A percentile compares a stretch with the other conserved stretches of the same genome.
Conservation (phyloP, 2,329 filamentous ascomycete species). For the Cladosporium sp. region DNA sequence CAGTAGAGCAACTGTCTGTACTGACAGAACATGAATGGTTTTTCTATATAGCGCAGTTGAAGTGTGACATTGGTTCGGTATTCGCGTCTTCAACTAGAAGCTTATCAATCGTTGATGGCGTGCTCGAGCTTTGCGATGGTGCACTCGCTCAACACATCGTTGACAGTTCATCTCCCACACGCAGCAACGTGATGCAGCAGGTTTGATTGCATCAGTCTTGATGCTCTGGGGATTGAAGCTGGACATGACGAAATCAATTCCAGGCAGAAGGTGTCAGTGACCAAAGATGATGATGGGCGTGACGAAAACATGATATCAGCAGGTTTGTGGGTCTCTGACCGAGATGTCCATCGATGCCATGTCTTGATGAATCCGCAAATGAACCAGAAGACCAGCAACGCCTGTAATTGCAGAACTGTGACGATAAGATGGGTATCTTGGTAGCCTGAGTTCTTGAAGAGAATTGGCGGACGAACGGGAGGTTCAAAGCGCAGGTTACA, state of each 20-base stretch:
- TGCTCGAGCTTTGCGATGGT: constrained; percentile 1
- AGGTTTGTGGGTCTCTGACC: background rate
- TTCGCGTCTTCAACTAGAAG: background rate
- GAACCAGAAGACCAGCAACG: background rate
- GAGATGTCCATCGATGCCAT: background rate
- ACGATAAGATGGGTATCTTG: background rate
- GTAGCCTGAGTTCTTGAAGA: background rate
- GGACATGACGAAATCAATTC: background rate
- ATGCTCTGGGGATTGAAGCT: background rate
- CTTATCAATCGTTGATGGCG: constrained; percentile 10
- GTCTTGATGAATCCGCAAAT: background rate
- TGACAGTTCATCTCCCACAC: background rate
- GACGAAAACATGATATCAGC: background rate
- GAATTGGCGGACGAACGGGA: too few species aligned
- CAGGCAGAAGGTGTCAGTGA: background rate
- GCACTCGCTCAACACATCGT: background rate
- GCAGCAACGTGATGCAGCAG: background rate
- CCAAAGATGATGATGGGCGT: background rate
- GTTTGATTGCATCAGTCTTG: background rate
- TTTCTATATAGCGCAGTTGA: background rate
- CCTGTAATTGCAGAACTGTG: background rate
- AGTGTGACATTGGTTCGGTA: background rate
- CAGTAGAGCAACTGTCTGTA: background rate
- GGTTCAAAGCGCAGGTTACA: too few species aligned
- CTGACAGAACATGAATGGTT: background rate